These are phyloP conservation scores for Phoma sp. DNA, from an alignment of 2,329 filamentous ascomycete genomes.

Conservation along the genomic window DNA sequence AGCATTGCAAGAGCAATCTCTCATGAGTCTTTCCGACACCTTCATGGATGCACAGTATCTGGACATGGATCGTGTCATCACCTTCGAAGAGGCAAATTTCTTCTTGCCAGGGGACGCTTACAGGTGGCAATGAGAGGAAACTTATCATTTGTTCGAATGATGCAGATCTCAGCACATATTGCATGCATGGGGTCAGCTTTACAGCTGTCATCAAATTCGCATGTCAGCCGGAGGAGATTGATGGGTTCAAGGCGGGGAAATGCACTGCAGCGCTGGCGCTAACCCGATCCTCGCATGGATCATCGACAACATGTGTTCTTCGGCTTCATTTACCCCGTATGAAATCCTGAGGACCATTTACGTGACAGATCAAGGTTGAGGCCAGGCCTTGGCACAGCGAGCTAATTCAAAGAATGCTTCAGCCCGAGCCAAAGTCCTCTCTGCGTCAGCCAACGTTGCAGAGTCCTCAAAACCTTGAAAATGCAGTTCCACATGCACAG, in stretches of 20 bases:
- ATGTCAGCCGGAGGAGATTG: constrained; percentile 7
- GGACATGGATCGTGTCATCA: constrained; percentile 44
- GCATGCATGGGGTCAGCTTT: not conserved
- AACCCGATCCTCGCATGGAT: not conserved
- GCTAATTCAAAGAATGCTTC: not conserved
- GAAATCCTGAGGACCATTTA: constrained; percentile 1
- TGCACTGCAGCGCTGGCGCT: not conserved
- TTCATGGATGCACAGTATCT: constrained; percentile 43
- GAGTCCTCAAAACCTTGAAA: not conserved
- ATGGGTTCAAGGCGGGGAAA: not conserved
- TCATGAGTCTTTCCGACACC: constrained; percentile 39
- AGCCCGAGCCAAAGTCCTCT: not conserved
- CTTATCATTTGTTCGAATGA: too few species aligned
- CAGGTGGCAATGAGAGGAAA: constrained; percentile 28
- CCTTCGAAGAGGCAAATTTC: constrained; percentile 45
- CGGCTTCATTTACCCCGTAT: constrained; percentile 24
- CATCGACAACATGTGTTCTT: not conserved
- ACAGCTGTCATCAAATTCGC: not conserved
- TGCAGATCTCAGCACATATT: too few species aligned
- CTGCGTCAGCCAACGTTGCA: not conserved
- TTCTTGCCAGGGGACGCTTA: constrained; percentile 39
- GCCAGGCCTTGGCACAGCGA: not conserved
- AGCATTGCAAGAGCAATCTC: constrained; percentile 36
- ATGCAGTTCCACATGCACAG: not conserved
- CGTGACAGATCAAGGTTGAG: not conserved